A percentile compares a stretch with the other conserved stretches of the same genome.
Conservation (phyloP, 805 yeast species). For the Metschnikowia dekortorum region DNA sequence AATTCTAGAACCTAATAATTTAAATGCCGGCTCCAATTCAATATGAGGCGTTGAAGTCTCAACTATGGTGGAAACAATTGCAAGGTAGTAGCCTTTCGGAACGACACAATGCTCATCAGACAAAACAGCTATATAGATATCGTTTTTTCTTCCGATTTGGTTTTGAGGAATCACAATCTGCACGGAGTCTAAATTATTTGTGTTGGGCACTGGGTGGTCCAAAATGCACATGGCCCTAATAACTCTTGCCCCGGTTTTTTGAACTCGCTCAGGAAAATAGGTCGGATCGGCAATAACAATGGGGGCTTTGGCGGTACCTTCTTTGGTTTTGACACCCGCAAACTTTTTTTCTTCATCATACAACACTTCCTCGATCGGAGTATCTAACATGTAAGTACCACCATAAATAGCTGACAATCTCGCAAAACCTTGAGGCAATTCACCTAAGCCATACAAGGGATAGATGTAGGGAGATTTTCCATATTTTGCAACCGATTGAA, state of each 20-base stretch:
- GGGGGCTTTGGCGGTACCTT: conserved; percentile 89
- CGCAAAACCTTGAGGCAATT: conserved; percentile 98
- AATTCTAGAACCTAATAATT: conserved; percentile 71
- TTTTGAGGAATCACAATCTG: conserved; percentile 96
- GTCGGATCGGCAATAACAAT: conserved; percentile 96
- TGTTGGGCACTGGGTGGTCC: conserved; percentile 83
- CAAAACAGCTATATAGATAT: conserved; percentile 87
- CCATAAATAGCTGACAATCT: conserved; percentile 95
- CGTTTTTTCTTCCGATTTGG: conserved; percentile 88
- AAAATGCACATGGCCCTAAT: conserved; percentile 85
- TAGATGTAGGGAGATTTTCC: conserved; percentile 96
- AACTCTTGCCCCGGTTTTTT: conserved; percentile 66
- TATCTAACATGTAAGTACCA: conserved; percentile 97
- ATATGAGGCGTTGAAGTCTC: conserved; percentile 91
- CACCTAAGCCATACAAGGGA: conserved; percentile 95
- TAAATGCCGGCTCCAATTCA: conserved; percentile 92
- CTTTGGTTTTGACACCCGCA: conserved; percentile 84
- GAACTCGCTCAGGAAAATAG: conserved; percentile 83
- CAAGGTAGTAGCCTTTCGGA: conserved; percentile 83
- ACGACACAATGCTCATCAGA: conserved; percentile 88
- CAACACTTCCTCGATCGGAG: conserved; percentile 86
- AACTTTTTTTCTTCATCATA: conserved; percentile 65
- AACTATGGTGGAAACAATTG: conserved; percentile 89
- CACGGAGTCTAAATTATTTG: conserved; percentile 78
- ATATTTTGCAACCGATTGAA: conserved; percentile 86